phyloP scores from a whole-genome alignment of 202 grass and related monocot species.

The Eragrostis tef region DNA sequence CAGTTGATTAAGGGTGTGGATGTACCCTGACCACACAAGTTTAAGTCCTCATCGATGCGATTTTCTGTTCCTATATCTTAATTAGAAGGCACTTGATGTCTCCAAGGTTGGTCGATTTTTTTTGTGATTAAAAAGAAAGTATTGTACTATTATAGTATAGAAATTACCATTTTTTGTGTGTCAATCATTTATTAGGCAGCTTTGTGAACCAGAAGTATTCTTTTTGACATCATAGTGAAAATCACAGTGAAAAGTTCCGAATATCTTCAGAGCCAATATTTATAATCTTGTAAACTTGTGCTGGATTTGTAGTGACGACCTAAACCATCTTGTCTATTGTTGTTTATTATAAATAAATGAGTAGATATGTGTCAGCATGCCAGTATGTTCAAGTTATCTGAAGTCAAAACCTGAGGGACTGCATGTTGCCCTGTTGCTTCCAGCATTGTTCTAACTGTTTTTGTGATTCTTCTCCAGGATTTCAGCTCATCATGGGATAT shows the following conservation, averaged over 20 bases:
- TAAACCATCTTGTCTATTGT: not conserved
- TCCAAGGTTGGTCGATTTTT: no score
- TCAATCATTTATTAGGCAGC: not conserved
- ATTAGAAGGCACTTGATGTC: no score
- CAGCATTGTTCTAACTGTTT: conserved; percentile 1
- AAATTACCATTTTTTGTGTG: not conserved
- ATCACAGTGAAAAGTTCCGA: not conserved
- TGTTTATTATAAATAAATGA: conserved; percentile 11
- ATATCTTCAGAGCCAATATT: not conserved
- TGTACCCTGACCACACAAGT: no score
- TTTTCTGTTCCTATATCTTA: no score
- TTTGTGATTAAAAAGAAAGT: not conserved
- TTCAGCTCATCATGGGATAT: conserved; percentile 94
- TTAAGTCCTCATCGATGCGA: no score
- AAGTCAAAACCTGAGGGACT: not conserved
- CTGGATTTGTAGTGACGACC: not conserved
- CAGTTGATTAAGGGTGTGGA: no score
- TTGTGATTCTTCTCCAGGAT: conserved; percentile 56
- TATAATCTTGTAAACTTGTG: not conserved
- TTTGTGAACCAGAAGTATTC: not conserved
- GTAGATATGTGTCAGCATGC: conserved; percentile 2
- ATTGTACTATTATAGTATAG: not conserved
- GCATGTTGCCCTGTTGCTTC: not conserved
- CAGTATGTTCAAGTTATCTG: not conserved
- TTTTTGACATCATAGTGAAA: not conserved